Conservation (phyloP, 208 protist species). For the Trypanosoma rangeli region DNA sequence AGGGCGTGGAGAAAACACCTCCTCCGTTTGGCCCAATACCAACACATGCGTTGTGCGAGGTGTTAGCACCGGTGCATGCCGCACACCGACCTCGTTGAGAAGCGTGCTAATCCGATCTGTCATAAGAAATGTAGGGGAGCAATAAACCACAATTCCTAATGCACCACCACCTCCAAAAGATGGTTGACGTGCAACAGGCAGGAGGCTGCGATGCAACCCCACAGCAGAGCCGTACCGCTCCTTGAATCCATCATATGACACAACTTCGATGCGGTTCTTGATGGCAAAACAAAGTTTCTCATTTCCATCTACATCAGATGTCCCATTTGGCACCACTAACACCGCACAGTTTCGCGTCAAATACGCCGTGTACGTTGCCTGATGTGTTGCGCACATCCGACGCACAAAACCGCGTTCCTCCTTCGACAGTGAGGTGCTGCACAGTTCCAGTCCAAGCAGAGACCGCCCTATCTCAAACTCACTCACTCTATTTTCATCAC, state of each 20-base stretch:
- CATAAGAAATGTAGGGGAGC: slow-evolving; percentile 17
- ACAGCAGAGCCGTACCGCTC: slow-evolving; percentile 2
- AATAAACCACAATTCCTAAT: slow-evolving; percentile 15
- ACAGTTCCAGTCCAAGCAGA: slow-evolving; percentile 42
- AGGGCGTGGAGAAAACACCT: slow-evolving; percentile 47
- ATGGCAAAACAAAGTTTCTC: slow-evolving; percentile 20
- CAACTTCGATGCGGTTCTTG: slow-evolving; percentile 16
- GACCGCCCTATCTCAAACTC: slow-evolving; percentile 40
- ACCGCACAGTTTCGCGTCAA: slow-evolving; percentile 43
- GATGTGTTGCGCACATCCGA: slow-evolving; percentile 22
- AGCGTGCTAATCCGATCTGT: slow-evolving; percentile 9
- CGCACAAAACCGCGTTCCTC: slow-evolving; percentile 34
- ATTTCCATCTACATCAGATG: not conserved
- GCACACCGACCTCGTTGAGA: not conserved
- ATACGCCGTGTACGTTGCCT: slow-evolving; percentile 36
- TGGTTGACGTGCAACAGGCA: not conserved
- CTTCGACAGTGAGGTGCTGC: slow-evolving; percentile 39
- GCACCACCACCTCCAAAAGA: not conserved
- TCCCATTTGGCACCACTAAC: slow-evolving; percentile 35
- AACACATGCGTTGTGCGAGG: slow-evolving; percentile 57
- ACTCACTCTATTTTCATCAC: slow-evolving; percentile 26
- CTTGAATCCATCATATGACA: slow-evolving; percentile 15
- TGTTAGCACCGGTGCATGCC: slow-evolving; percentile 5
- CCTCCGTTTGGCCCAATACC: slow-evolving; percentile 11
- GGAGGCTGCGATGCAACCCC: not conserved